Conservation (phyloP, 108 stramenopile species). For the Stephanodiscus triporus region DNA sequence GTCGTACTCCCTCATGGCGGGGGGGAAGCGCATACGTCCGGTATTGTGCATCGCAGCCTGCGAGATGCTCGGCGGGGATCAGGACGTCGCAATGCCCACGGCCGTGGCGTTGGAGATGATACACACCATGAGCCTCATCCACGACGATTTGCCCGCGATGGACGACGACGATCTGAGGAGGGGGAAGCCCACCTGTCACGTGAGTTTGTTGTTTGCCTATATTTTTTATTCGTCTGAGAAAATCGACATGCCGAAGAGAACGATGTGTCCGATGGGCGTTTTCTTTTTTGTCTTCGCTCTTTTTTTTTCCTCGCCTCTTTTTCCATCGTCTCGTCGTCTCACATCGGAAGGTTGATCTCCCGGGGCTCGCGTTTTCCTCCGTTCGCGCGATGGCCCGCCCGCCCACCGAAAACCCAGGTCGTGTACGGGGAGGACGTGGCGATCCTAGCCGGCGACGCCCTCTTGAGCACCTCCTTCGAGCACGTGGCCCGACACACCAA, state of each 20-base stretch:
- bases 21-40: conserved; percentile 95
- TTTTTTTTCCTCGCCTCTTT: too few relatives aligned
- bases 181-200: conserved; percentile 94
- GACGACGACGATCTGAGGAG: conserved; percentile 94
- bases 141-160: conserved; percentile 96
- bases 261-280: not conserved
- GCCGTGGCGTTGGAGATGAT: conserved; percentile 98
- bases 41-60: conserved; percentile 91
- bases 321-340: too few relatives aligned
- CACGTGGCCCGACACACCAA: conserved; percentile 79
- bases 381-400: not conserved
- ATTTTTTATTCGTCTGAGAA: too few relatives aligned
- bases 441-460: conserved; percentile 92
- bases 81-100: conserved; percentile 88
- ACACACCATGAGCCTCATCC: conserved; percentile 97
- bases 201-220: conserved; percentile 52
- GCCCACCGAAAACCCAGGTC: conserved; percentile 75
- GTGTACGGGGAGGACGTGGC: conserved; percentile 96
- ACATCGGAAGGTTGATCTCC: too few relatives aligned
- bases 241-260: too few relatives aligned
- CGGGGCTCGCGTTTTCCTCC: not conserved
- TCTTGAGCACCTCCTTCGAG: conserved; percentile 77
- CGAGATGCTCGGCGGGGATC: conserved; percentile 88
- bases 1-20: conserved; percentile 94
- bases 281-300: not conserved